Percentiles rank a stretch among this genome's conserved stretches.
These are phyloP conservation scores for Candida dajiaensis DNA, from an alignment of 805 yeast genomes.

Conservation along the genomic window DNA sequence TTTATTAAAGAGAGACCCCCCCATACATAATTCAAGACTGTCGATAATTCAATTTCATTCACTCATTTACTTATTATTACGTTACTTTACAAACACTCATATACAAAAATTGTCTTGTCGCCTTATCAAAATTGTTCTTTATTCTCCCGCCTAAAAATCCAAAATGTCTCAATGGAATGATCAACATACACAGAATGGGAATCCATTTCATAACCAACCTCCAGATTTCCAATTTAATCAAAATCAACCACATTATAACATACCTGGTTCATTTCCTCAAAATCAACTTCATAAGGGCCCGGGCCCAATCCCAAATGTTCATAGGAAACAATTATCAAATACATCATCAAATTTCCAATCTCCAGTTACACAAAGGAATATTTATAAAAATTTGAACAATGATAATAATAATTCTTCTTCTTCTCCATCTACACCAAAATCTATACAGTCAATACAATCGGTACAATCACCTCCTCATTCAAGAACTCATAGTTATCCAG, in stretches of 20 bases:
- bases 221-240: background rate
- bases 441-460: no score
- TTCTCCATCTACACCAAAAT: background rate
- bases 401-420: background rate
- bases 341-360: background rate
- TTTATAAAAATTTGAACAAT: background rate
- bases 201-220: background rate
- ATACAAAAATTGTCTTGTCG: background rate
- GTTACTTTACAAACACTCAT: no score
- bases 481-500: constrained; percentile 1
- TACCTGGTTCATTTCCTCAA: constrained; percentile 9
- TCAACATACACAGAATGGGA: background rate
- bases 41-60: constrained; percentile 2
- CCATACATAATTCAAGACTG: background rate
- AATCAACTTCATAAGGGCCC: background rate
- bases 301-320: background rate
- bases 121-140: no score
- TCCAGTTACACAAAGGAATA: background rate
- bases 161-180: constrained; percentile 3
- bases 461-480: no score
- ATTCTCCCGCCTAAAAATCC: no score
- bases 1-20: background rate
- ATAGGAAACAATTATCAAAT: background rate
- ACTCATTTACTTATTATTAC: constrained; percentile 6
- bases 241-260: background rate